Conservation (phyloP, 345 rosid species). For the Citrus maxima region DNA sequence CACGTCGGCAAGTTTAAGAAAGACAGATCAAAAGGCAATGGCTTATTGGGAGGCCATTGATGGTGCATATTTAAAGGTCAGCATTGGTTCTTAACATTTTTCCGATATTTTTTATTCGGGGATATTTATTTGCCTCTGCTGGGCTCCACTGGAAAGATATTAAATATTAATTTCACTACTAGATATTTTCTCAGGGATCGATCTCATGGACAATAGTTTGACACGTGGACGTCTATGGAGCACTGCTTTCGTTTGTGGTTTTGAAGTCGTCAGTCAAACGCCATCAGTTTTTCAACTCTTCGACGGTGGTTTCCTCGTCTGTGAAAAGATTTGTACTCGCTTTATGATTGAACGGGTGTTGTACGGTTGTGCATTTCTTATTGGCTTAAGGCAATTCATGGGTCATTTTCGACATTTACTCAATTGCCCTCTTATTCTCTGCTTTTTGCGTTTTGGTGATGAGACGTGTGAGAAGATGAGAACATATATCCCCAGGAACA, state of each 20-base stretch:
- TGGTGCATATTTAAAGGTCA: constrained; percentile 7
- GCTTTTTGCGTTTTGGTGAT: not conserved
- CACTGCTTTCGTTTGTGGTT: constrained; percentile 10
- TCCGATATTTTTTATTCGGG: constrained; percentile 7
- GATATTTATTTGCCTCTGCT: not conserved
- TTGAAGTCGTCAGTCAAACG: not conserved
- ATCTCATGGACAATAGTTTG: constrained; percentile 17
- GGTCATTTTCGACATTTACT: not conserved
- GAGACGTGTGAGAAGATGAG: not conserved
- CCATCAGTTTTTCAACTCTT: not conserved
- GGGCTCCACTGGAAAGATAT: constrained; percentile 2
- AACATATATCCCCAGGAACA: not conserved
- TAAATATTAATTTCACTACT: not conserved
- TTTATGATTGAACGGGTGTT: not conserved
- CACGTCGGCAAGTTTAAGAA: not conserved
- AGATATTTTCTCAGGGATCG: constrained; percentile 21
- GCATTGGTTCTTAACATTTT: not conserved
- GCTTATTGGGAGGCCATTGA: constrained; percentile 8
- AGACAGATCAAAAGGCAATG: constrained; percentile 6
- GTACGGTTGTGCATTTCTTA: not conserved
- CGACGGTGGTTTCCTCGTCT: not conserved
- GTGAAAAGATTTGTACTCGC: not conserved
- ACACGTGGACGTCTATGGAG: constrained; percentile 21
- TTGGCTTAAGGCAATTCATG: not conserved
- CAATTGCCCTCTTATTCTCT: not conserved